A percentile compares a stretch with the other conserved stretches of the same genome.
phyloP scores from a whole-genome alignment of 495 filamentous ascomycete species.

The Penicillium robsamsonii region DNA sequence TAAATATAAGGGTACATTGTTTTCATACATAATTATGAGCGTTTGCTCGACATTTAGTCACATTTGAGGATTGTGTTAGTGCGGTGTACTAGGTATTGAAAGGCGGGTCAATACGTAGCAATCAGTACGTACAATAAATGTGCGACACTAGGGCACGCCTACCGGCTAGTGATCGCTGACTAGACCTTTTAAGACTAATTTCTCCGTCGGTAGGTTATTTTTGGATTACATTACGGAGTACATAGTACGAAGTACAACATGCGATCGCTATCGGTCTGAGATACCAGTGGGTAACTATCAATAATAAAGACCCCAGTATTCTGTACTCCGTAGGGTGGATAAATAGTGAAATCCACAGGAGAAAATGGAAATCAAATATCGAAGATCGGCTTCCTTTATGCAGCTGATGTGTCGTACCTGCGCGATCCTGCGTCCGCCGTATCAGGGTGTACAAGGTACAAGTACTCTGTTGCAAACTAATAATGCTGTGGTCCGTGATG shows the following conservation, averaged over 20 bases:
- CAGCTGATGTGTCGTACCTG: constrained; percentile 31
- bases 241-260: neutral
- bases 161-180: constrained; percentile 22
- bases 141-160: constrained; percentile 27
- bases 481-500: neutral
- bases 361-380: constrained; percentile 1
- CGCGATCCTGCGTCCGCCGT: constrained; percentile 10
- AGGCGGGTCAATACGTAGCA: constrained; percentile 12
- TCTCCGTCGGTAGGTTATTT: constrained; percentile 25
- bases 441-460: constrained; percentile 7
- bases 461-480: constrained; percentile 2
- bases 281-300: neutral
- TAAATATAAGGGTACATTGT: neutral
- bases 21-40: constrained; percentile 4
- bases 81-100: constrained; percentile 11
- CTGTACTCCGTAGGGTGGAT: neutral
- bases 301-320: neutral
- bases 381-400: constrained; percentile 10
- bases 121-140: constrained; percentile 23
- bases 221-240: constrained; percentile 5
- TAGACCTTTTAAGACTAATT: constrained; percentile 16
- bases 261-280: neutral
- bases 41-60: constrained; percentile 14
- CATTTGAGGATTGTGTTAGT: constrained; percentile 14
- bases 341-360: neutral